Base-by-base conservation (phyloP, 306 rosid species). In the Datisca glomerata region DNA sequence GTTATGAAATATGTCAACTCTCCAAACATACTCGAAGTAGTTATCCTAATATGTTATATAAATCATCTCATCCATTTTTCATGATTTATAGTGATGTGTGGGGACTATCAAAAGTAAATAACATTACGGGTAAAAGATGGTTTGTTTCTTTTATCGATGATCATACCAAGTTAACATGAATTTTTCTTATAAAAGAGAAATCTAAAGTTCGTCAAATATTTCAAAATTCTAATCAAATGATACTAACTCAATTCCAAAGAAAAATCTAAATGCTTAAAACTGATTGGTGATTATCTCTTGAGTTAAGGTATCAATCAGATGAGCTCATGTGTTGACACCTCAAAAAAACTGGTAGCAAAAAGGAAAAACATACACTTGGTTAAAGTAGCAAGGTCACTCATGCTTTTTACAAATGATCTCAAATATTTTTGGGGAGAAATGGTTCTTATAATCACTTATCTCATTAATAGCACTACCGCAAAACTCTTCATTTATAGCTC, bases 181-280 rank as follows among this genome's bases (percentile, higher is more conserved):
- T 49, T 0, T 49, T 19, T 9, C 44, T 49, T 3, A 9, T 49
- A 12, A 49, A 49, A 34, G 24, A 49, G 21, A 49, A 49, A 34
- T 35, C 33, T 1, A 21, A 49, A 41, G 45, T 41, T 7, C 0
- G 5, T 1, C 12, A 3, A 0, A 1, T 2, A 1, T 37, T 37
- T 9, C n/a, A 3, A 37, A 2, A 1, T 37, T 37, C 15, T 8
- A 0, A 37, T 5, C 1, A 1, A 2, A 37, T 37, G 42, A 16
- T 37, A 2, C 18, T 12, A 15, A 37, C 45, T 9, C 45, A 41
- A 41, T 41, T 4, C 24, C 4, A 20, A 1, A 20, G 24, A 3
- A 41, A 41, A 18, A 41, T 41, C 10, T 19, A n/a, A n/a, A n/a
- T n/a, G n/a, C 24, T 18, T 12, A 18, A 20, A 41, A 18, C 25